These are phyloP conservation scores for Didymella pomorum DNA, from an alignment of 2,329 filamentous ascomycete species.

Conservation along the genomic window DNA sequence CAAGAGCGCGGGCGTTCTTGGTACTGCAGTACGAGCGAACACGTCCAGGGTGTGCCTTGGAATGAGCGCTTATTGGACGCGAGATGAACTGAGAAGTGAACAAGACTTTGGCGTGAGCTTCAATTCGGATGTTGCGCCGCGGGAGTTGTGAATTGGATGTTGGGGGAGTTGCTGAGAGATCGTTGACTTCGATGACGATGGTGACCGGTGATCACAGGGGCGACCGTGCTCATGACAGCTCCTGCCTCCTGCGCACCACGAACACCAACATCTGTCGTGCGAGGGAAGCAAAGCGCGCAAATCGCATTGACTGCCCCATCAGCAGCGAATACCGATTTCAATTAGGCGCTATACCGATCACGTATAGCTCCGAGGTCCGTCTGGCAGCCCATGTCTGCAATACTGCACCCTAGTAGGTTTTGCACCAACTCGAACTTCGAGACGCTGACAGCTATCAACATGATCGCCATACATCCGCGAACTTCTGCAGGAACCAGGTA, in stretches of 20 bases:
- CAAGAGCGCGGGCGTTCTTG: conserved; percentile 21
- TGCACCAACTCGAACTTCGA: conserved; percentile 6
- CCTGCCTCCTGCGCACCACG: background rate
- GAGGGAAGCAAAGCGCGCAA: background rate
- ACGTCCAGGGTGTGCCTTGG: conserved; percentile 22
- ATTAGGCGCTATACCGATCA: background rate
- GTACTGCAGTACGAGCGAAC: conserved; percentile 19
- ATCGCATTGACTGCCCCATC: background rate
- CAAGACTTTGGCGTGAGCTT: conserved; percentile 19
- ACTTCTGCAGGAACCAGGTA: conserved; percentile 29
- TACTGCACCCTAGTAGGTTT: background rate
- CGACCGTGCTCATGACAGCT: background rate
- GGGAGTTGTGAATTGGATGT: background rate
- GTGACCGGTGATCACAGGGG: background rate
- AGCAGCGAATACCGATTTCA: background rate
- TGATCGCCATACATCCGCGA: conserved; percentile 22
- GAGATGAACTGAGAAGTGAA: background rate
- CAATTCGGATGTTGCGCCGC: conserved; percentile 15
- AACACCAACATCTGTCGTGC: background rate
- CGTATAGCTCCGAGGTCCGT: background rate
- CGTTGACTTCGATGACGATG: background rate
- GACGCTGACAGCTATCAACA: conserved; percentile 4
- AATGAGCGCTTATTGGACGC: background rate
- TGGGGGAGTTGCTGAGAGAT: background rate
- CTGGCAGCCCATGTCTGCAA: background rate